Evolutionary conservation across 1,284 basidiomycete genomes (phyloP).

Genomic region (Lentinus polychrous): DNA sequence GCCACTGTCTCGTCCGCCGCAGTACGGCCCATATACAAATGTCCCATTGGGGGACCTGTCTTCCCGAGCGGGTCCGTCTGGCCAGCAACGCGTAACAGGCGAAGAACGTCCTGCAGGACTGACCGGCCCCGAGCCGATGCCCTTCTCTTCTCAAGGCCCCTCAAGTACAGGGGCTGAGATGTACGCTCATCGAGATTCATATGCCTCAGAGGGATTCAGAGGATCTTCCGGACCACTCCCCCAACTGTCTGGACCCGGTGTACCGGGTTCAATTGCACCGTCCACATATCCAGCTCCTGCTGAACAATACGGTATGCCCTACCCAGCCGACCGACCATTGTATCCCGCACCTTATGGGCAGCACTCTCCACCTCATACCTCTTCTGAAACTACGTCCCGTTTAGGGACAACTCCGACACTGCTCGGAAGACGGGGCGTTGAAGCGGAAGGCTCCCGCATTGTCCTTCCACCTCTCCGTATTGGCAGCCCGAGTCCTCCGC

Average conservation of each 20-base stretch:
- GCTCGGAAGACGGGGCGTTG: slow-evolving; percentile 1
- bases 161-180: slow-evolving; percentile 7
- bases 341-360: too few species aligned
- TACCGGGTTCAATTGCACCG: slow-evolving; percentile 38
- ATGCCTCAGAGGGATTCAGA: slow-evolving; percentile 3
- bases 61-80: neutral
- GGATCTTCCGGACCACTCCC: slow-evolving; percentile 12
- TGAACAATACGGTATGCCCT: too few species aligned
- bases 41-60: slow-evolving; percentile 21
- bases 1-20: slow-evolving; percentile 45
- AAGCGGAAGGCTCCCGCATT: slow-evolving; percentile 9
- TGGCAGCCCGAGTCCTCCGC: slow-evolving; percentile 16
- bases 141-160: neutral
- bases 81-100: neutral
- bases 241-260: slow-evolving; percentile 53
- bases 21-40: slow-evolving; percentile 53
- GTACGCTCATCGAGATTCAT: slow-evolving; percentile 5
- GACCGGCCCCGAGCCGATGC: neutral
- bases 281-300: too few species aligned
- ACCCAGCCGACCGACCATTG: too few species aligned
- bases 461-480: slow-evolving; percentile 18
- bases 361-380: too few species aligned
- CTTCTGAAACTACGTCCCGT: too few species aligned
- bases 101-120: slow-evolving; percentile 4
- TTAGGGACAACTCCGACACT: neutral